Base-by-base conservation (phyloP, 2,329 filamentous ascomycete genomes). In the Microdochium paspali region DNA sequence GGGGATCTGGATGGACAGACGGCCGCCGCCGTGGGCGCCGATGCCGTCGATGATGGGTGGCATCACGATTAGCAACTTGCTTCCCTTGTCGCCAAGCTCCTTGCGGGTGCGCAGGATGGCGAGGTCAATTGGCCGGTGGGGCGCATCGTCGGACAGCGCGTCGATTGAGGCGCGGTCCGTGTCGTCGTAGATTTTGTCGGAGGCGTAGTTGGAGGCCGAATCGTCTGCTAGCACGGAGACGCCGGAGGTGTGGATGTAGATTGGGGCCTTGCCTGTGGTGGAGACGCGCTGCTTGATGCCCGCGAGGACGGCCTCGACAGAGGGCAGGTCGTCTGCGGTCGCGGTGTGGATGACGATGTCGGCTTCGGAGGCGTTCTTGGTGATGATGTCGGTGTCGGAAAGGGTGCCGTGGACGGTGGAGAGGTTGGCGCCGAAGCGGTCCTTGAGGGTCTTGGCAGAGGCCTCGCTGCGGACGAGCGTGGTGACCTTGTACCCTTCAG, bases 211-310 rank as follows among this genome's bases (percentile, higher is more conserved):
- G 15, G 67, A 67, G 20, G 57, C 49, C 2, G 64, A 50, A 10
- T 56, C 56, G 50, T 74, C 71, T 46, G 58, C 60, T 3, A 74
- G 51, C 6, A 71, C 58, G 10, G 61, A 63, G 6, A 67, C 66
- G 4, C 71, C 72, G 6, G 65, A 68, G 3, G 72, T 76, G 54
- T 75, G 72, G 48, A 75, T 72, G 60, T 66, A 76, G 50, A 71
- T 70, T 18, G 69, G 71, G 23, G 49, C 49, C 24, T 66, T 61
- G 10, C 60, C 61, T 28, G 64, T 53, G 2, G 68, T 63, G 35
- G 35, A 15, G 18, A 18, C 35, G 7, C 70, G 64, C 46, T 65
- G 53, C 44, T 62, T 53, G 45, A 76, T 55, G 6, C 70, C 72
- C 10, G 65, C 62, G 3, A 75, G 56, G 12, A 76, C 61, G 15